Evolutionary conservation across 306 rosid genomes (phyloP).

Genomic region (Mucuna pruriens): DNA sequence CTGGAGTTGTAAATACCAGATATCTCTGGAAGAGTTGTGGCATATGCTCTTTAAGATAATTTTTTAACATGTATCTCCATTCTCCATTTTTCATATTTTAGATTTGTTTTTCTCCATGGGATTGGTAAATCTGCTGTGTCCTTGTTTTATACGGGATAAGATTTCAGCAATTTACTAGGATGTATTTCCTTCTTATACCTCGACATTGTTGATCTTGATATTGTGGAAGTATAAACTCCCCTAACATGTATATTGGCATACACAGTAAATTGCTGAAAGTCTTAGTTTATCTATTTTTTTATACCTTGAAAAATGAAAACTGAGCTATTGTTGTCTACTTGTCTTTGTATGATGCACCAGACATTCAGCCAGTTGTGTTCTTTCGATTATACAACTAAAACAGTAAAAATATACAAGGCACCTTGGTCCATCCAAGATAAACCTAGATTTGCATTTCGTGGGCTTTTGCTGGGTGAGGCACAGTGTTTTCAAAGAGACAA

Average conservation of each 20-base stretch:
- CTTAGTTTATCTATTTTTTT: background rate
- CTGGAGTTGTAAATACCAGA: background rate
- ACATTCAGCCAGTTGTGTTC: constrained; percentile 95
- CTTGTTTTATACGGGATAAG: background rate
- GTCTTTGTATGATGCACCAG: constrained; percentile 54
- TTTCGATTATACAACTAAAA: constrained; percentile 77
- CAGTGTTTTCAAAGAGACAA: constrained; percentile 15
- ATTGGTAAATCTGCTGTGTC: background rate
- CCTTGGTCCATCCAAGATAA: constrained; percentile 90
- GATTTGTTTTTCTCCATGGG: background rate
- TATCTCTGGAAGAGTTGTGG: constrained; percentile 12
- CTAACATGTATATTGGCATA: background rate
- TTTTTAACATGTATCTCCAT: constrained; percentile 11
- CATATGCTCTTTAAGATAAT: background rate
- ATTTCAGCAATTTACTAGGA: background rate
- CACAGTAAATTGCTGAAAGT: constrained; percentile 2
- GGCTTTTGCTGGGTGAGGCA: constrained; percentile 84
- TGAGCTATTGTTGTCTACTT: constrained; percentile 29
- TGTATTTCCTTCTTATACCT: constrained; percentile 16
- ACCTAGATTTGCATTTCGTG: constrained; percentile 91
- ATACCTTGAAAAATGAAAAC: constrained; percentile 30
- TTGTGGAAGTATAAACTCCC: background rate
- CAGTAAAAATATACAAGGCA: constrained; percentile 72
- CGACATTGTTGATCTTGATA: constrained; percentile 15
- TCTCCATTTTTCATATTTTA: constrained; percentile 23